phyloP scores from a whole-genome alignment of 768 basidiomycete species.

The Lactifluus pinguis region DNA sequence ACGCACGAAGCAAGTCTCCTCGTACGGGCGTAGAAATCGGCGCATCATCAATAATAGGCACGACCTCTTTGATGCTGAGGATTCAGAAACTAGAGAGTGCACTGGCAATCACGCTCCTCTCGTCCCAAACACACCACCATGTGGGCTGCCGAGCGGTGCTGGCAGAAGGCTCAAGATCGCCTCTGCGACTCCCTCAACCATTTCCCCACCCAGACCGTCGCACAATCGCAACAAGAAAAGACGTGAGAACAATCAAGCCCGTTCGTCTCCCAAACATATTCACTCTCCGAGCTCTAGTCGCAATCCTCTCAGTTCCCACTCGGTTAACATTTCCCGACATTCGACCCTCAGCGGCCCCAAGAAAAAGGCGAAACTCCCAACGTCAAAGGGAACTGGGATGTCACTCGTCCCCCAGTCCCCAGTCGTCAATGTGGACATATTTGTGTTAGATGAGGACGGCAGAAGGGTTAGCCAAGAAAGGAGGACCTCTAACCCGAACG shows the following conservation, averaged over 20 bases:
- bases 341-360: constrained; percentile 24
- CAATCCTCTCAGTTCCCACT: constrained; percentile 33
- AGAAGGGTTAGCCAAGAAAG: constrained; percentile 50
- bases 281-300: constrained; percentile 22
- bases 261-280: not conserved
- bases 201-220: constrained; percentile 12
- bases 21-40: constrained; percentile 55
- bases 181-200: not conserved
- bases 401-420: constrained; percentile 33
- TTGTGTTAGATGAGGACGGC: constrained; percentile 54
- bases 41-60: constrained; percentile 44
- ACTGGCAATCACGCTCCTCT: not conserved
- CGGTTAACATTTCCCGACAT: constrained; percentile 31
- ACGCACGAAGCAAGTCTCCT: constrained; percentile 55
- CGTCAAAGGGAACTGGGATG: constrained; percentile 15
- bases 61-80: constrained; percentile 4
- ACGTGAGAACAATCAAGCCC: constrained; percentile 9
- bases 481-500: constrained; percentile 42
- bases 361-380: constrained; percentile 16
- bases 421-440: constrained; percentile 56
- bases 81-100: not conserved
- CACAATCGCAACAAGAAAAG: constrained; percentile 14
- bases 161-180: not conserved
- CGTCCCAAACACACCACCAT: not conserved
- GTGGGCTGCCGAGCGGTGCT: not conserved